phyloP scores from a whole-genome alignment of 257 asterid genomes.

The Ballota nigra region DNA sequence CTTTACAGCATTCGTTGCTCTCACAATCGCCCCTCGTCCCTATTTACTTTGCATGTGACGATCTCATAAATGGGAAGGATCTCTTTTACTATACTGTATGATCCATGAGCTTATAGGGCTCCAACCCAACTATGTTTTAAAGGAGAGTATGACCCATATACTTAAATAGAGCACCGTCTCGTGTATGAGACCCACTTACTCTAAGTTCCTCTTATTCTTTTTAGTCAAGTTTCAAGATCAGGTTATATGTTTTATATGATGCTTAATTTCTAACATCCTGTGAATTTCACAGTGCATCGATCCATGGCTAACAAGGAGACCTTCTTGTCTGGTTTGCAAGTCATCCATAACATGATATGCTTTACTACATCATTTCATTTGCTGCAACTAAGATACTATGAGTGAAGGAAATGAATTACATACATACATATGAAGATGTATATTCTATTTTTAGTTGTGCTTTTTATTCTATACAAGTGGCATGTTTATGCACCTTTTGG shows the following conservation, averaged over 20 bases:
- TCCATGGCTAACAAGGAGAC: conserved; percentile 87
- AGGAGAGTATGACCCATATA: no score
- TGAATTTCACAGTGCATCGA: conserved; percentile 72
- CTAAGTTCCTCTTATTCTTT: no score
- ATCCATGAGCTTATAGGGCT: no score
- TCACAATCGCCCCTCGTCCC: no score
- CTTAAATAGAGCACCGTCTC: no score
- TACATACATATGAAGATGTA: background rate
- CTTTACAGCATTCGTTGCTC: no score
- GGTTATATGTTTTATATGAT: background rate
- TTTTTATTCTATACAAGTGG: background rate
- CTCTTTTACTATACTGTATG: no score
- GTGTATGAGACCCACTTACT: no score
- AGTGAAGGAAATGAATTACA: background rate
- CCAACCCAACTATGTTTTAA: no score
- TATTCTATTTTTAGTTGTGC: background rate
- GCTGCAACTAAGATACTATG: background rate
- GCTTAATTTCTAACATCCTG: background rate
- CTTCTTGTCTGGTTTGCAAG: conserved; percentile 90
- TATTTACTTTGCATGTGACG: no score
- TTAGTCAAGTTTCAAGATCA: background rate
- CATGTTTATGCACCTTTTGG: background rate
- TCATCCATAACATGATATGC: conserved; percentile 54
- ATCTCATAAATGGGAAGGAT: no score
- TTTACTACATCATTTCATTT: background rate